Evolutionary conservation across 2,329 filamentous ascomycete genomes (phyloP).

Genomic region (Fusarium circinatum): DNA sequence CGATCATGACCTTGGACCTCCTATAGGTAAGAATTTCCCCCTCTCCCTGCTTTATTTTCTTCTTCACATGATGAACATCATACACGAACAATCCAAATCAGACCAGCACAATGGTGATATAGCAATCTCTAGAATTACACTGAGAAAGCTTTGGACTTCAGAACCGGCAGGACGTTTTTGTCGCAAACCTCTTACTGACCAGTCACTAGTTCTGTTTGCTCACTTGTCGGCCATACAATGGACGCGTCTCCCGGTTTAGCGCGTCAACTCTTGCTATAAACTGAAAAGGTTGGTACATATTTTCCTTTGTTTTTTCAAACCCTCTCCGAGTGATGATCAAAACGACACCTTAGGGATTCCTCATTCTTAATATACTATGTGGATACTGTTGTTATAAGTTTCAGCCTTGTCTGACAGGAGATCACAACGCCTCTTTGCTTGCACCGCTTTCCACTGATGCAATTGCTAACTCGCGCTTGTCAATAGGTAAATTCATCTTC

Average conservation of each 20-base stretch:
- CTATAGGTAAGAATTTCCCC: conserved; percentile 38
- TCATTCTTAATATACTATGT: conserved; percentile 74
- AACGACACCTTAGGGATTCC: conserved; percentile 73
- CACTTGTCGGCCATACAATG: not conserved
- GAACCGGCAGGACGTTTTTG: conserved; percentile 16
- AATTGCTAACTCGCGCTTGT: conserved; percentile 51
- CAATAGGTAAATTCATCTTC: conserved; percentile 54
- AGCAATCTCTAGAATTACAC: conserved; percentile 62
- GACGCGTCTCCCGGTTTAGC: conserved; percentile 8
- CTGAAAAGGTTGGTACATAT: conserved; percentile 59
- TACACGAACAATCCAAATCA: conserved; percentile 71
- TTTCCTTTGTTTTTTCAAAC: not conserved
- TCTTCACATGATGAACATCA: conserved; percentile 49
- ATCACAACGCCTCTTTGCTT: conserved; percentile 41
- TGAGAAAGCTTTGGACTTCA: conserved; percentile 57
- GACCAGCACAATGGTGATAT: conserved; percentile 66
- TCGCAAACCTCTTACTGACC: conserved; percentile 29
- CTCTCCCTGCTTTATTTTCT: conserved; percentile 1
- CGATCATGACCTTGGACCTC: conserved; percentile 18
- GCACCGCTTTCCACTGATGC: conserved; percentile 4
- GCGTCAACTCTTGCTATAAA: conserved; percentile 10
- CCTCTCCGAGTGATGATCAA: conserved; percentile 67
- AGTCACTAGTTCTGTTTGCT: conserved; percentile 4
- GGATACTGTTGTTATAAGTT: conserved; percentile 70
- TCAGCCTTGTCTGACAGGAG: conserved; percentile 75